Conservation (phyloP, 2,329 filamentous ascomycete genomes). For the Aureobasidium subglaciale region DNA sequence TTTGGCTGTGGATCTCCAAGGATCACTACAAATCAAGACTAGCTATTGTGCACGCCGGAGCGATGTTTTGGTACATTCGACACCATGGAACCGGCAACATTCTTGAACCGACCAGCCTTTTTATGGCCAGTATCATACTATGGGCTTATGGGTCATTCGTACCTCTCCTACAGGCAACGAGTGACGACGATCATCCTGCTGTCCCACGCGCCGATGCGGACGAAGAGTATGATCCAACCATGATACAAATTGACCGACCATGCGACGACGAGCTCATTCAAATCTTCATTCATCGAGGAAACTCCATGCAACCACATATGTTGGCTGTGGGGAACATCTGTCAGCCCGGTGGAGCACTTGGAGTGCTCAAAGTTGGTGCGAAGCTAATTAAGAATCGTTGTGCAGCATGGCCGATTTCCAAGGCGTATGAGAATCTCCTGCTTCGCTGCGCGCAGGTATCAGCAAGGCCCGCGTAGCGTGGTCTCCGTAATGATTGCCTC, state of each 20-base stretch:
- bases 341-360: slow-evolving; percentile 9
- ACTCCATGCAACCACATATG: slow-evolving; percentile 20
- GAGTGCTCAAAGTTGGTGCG: slow-evolving; percentile 19
- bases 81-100: slow-evolving; percentile 15
- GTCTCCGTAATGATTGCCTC: no score
- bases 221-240: slow-evolving; percentile 15
- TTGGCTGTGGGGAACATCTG: slow-evolving; percentile 19
- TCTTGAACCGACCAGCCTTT: slow-evolving; percentile 17
- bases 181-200: not conserved
- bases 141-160: slow-evolving; percentile 18
- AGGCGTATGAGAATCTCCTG: slow-evolving; percentile 3
- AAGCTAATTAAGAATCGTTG: slow-evolving; percentile 18
- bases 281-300: slow-evolving; percentile 19
- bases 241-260: slow-evolving; percentile 20
- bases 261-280: slow-evolving; percentile 22
- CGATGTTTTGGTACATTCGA: slow-evolving; percentile 18
- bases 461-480: not conserved
- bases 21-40: slow-evolving; percentile 18
- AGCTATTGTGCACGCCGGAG: slow-evolving; percentile 17
- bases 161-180: slow-evolving; percentile 11
- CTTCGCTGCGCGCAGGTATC: slow-evolving; percentile 3
- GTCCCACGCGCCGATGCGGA: not conserved
- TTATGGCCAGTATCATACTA: slow-evolving; percentile 14
- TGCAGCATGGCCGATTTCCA: slow-evolving; percentile 8
- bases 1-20: slow-evolving; percentile 17